phyloP scores from a whole-genome alignment of 1,139 yeast species.

The Taphrina flavorubra region DNA sequence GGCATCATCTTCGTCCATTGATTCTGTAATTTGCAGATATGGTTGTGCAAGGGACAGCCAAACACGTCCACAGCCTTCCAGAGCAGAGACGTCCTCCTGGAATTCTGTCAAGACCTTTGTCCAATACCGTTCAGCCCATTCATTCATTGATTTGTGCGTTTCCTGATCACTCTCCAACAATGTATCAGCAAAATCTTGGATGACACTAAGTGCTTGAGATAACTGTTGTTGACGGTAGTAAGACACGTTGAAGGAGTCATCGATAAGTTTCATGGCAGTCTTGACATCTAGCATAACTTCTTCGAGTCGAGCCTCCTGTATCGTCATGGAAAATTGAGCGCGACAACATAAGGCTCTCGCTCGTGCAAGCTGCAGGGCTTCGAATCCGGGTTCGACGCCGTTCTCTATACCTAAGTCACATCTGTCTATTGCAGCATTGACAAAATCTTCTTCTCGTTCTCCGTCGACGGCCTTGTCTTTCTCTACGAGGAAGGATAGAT shows the following conservation, averaged over 20 bases:
- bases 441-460: constrained; percentile 60
- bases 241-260: constrained; percentile 5
- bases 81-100: constrained; percentile 25
- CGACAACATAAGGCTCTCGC: constrained; percentile 6
- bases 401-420: constrained; percentile 63
- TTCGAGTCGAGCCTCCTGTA: not conserved
- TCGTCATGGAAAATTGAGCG: not conserved
- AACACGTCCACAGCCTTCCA: constrained; percentile 27
- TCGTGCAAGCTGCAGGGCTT: constrained; percentile 2
- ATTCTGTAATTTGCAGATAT: not conserved
- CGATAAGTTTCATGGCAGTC: constrained; percentile 2
- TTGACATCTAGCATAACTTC: not conserved
- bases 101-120: constrained; percentile 20
- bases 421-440: constrained; percentile 75
- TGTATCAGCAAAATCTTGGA: constrained; percentile 25
- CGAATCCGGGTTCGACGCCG: constrained; percentile 1
- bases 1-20: not conserved
- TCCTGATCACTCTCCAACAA: constrained; percentile 7
- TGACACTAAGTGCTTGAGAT: constrained; percentile 1
- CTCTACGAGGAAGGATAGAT: constrained; percentile 58
- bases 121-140: constrained; percentile 24
- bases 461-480: constrained; percentile 49
- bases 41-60: constrained; percentile 32
- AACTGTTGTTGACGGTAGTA: constrained; percentile 8
- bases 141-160: constrained; percentile 11